Evolutionary conservation across 202 grass and related monocot genomes (phyloP).

Genomic region (Brachypodium distachyon): DNA sequence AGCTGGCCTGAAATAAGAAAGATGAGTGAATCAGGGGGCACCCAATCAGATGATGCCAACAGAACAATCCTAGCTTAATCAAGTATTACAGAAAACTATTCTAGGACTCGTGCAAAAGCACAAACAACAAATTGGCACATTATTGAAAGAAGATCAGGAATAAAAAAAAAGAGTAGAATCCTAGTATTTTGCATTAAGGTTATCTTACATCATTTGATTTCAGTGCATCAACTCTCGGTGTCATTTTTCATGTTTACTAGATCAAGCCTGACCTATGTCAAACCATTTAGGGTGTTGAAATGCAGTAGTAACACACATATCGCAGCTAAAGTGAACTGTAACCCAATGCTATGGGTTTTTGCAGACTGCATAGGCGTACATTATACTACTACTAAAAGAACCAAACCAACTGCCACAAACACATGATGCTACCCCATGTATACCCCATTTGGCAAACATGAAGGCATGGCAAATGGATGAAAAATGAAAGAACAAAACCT

Average conservation of each 20-base stretch:
- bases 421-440: background rate
- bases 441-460: background rate
- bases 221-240: background rate
- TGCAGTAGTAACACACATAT: background rate
- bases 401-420: background rate
- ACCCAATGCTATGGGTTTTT: background rate
- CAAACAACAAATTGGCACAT: background rate
- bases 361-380: background rate
- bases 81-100: background rate
- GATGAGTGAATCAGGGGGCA: background rate
- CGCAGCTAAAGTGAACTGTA: background rate
- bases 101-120: background rate
- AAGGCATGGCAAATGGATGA: background rate
- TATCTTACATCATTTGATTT: background rate
- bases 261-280: background rate
- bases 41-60: background rate
- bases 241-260: background rate
- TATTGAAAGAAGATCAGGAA: no score
- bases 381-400: background rate
- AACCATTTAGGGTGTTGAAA: background rate
- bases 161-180: no score
- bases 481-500: background rate
- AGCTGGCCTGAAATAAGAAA: slow-evolving; percentile 38
- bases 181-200: background rate
- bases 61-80: background rate